Conservation (phyloP, 106 monocot species). For the Iris macrosiphon region DNA sequence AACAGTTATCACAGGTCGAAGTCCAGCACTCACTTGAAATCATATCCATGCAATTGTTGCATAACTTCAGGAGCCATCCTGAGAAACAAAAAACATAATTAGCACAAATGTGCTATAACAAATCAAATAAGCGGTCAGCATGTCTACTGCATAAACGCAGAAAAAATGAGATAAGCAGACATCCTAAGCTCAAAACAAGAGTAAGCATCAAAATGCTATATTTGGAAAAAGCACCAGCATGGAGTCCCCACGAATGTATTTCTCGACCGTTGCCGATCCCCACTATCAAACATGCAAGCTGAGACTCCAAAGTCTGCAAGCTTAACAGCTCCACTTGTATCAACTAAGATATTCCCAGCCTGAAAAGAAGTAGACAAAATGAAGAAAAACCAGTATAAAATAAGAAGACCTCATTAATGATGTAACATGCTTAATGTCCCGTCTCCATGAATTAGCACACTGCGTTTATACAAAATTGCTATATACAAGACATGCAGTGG, state of each 20-base stretch:
- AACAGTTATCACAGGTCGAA: constrained; percentile 1
- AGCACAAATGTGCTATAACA: too few relatives aligned
- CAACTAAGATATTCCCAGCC: constrained; percentile 93
- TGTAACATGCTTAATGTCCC: too few relatives aligned
- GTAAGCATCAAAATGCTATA: too few relatives aligned
- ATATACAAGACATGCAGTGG: too few relatives aligned
- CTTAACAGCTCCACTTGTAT: constrained; percentile 78
- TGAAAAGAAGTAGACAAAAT: constrained; percentile 15
- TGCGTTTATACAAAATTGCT: too few relatives aligned
- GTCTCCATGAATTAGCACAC: too few relatives aligned
- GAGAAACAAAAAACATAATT: constrained; percentile 11
- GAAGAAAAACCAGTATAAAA: too few relatives aligned
- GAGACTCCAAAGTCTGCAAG: constrained; percentile 94
- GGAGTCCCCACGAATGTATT: constrained; percentile 98
- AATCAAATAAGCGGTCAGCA: too few relatives aligned
- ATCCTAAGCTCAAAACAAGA: too few relatives aligned
- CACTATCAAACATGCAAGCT: constrained; percentile 96
- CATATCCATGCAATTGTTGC: constrained; percentile 95
- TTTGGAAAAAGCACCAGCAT: constrained; percentile 71
- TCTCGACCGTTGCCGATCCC: constrained; percentile 80
- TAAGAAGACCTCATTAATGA: too few relatives aligned
- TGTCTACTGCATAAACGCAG: too few relatives aligned
- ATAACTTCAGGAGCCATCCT: constrained; percentile 99
- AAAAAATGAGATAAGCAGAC: too few relatives aligned
- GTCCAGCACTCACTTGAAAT: constrained; percentile 71